Evolutionary conservation across 257 asterid genomes (phyloP).

Genomic region (Nicotiana sylvestris): DNA sequence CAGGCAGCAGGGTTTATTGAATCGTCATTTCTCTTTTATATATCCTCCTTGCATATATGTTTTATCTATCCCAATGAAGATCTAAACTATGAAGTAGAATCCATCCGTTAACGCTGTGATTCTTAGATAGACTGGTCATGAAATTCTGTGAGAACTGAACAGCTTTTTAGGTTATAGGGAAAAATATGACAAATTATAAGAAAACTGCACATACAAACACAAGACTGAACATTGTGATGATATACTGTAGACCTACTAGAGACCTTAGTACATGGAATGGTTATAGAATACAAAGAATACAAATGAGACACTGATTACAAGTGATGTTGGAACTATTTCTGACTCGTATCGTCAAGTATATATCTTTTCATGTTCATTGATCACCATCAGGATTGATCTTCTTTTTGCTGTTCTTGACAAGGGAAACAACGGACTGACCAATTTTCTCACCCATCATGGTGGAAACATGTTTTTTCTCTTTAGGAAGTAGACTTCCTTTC

Average conservation of each 20-base stretch:
- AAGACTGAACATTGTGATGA: background rate
- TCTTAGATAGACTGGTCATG: background rate
- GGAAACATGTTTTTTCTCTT: conserved; percentile 10
- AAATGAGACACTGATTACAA: background rate
- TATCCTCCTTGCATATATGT: background rate
- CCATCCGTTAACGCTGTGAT: background rate
- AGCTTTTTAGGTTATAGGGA: background rate
- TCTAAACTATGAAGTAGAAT: background rate
- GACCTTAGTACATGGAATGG: background rate
- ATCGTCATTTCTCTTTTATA: background rate
- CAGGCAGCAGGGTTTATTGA: background rate
- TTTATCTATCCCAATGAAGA: background rate
- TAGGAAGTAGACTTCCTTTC: conserved; percentile 4
- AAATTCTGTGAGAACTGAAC: background rate
- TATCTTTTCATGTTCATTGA: background rate
- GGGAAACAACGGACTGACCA: background rate
- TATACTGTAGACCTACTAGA: background rate
- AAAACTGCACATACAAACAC: background rate
- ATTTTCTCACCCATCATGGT: conserved; percentile 8
- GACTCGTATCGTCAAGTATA: background rate
- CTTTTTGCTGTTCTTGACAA: conserved; percentile 6
- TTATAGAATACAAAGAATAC: background rate
- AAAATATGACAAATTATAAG: background rate
- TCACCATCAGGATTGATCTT: background rate
- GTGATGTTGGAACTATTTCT: background rate